Evolutionary conservation across 257 asterid genomes (phyloP), one percentile per base, ranked within the genome.

Genomic region (Cinchona pubescens): DNA sequence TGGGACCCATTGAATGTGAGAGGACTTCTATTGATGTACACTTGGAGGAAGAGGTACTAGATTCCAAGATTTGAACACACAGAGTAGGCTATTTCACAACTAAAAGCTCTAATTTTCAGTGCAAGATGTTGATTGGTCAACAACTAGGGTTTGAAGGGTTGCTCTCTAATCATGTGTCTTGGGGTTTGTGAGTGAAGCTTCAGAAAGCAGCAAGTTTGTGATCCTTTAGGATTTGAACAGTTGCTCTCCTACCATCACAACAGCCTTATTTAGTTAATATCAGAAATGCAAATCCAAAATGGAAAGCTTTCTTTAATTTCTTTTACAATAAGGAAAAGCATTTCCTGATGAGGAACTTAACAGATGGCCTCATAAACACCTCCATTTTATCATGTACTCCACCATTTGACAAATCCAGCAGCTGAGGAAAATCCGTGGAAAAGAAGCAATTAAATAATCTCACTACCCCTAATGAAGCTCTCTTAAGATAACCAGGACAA

Each of bases 121-220:
- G 88, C 85, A 82, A 73, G 83, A 86, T 84, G 82, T 76, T 85
- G 82, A 86, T 80, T 42, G 82, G 85, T 84, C 86, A 82, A 80
- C 82, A 83, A 66, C 73, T 79, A 72, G 79, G 82, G 78, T 49
- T 42, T 78, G 79, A 81, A 73, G 74, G 78, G 81, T 63, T 58
- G 74, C 60, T 61, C 81, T 78, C 78, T 79, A 71, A 79, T 83
- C 79, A 81, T 80, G 80, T 75, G 59, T 71, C 81, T 82, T 73
- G 79, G 76, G 80, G 72, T 14, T 81, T 64, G 80, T 19, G 60
- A 80, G 49, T n/a, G n/a, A 6, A 60, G 48, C 61, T 71, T 32
- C 66, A 78, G 70, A 53, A 29, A 49, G 68, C 79, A 81, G 72
- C 46, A 45, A 72, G 25, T 65, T 68, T 70, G 76, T 82, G 67